Evolutionary conservation across 192 early-diverging fungal genomes (phyloP).

Genomic region (Irineochytrium annulatum): DNA sequence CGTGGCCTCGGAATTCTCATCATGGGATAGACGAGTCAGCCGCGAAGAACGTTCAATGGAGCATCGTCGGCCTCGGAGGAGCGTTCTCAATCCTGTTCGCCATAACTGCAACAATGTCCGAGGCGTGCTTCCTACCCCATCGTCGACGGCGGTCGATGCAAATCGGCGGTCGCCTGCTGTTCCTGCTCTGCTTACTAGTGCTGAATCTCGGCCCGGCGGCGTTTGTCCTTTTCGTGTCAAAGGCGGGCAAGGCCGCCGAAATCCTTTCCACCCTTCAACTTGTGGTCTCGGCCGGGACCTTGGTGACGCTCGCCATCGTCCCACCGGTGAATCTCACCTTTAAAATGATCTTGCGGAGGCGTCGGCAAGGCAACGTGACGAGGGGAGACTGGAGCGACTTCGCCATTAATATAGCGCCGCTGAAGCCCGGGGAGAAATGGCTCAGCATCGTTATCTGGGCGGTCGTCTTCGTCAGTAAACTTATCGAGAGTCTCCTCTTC

Average conservation of each 20-base stretch:
- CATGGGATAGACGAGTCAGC: no score
- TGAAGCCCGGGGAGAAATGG: constrained; percentile 50
- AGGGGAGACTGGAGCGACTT: background rate
- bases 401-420: background rate
- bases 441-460: constrained; percentile 70
- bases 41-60: background rate
- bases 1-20: background rate
- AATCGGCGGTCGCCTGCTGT: background rate
- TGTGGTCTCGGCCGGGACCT: background rate
- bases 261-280: background rate
- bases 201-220: background rate
- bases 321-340: background rate
- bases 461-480: constrained; percentile 69
- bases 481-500: constrained; percentile 81
- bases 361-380: no score
- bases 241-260: background rate
- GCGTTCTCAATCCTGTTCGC: background rate
- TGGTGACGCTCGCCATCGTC: background rate
- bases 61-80: background rate
- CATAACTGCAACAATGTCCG: background rate
- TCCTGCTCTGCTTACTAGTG: background rate
- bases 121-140: background rate
- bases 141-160: background rate
- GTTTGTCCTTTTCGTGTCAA: background rate
- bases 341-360: no score